phyloP scores from a whole-genome alignment of 78 protist genomes.

The Dictyostelium intermedium region DNA sequence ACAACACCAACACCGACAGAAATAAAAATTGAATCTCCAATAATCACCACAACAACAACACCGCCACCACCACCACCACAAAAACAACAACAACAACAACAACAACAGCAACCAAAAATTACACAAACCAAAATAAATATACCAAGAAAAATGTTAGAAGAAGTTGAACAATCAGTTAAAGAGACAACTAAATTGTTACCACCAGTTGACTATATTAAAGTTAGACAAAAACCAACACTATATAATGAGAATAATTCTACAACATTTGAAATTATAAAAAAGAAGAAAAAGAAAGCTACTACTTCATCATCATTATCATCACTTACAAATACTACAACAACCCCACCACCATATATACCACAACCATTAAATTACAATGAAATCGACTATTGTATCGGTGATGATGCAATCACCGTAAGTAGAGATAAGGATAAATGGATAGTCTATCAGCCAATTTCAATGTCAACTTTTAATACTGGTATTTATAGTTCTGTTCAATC shows the following conservation, averaged over 20 bases:
- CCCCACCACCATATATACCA: conserved; percentile 1
- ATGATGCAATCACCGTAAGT: conserved; percentile 26
- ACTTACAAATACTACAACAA: background rate
- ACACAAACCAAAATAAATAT: background rate
- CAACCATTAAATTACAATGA: background rate
- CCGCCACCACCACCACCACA: background rate
- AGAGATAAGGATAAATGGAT: conserved; percentile 48
- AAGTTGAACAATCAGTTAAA: conserved; percentile 21
- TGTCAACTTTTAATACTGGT: conserved; percentile 11
- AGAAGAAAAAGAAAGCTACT: background rate
- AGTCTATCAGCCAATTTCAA: background rate
- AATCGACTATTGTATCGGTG: conserved; percentile 67
- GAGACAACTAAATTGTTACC: conserved; percentile 36
- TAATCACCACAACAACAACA: background rate
- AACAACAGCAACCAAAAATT: background rate
- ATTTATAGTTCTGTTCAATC: background rate
- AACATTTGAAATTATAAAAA: background rate
- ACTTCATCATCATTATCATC: background rate
- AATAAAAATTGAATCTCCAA: background rate
- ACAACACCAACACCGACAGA: background rate
- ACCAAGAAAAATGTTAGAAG: background rate
- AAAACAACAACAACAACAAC: background rate
- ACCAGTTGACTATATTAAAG: conserved; percentile 5
- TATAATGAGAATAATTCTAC: conserved; percentile 20
- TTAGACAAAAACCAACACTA: conserved; percentile 24